Evolutionary conservation across 495 filamentous ascomycete genomes (phyloP), one percentile per base, ranked within the genome.

Genomic region (Tuber melanosporum): DNA sequence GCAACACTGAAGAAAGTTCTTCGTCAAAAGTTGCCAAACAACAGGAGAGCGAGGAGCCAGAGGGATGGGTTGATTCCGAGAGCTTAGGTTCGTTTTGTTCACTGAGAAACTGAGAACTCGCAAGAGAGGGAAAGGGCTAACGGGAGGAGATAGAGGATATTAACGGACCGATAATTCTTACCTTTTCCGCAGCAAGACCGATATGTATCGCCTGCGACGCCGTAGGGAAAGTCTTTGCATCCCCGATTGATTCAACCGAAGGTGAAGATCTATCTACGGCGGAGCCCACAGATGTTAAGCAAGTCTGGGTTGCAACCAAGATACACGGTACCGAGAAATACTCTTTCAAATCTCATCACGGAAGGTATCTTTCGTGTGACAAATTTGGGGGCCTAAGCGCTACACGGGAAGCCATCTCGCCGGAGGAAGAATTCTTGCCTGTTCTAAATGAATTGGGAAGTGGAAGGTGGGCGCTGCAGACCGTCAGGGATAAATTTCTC

Each of bases 251-350:
- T 86, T 96, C 97, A 82, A 90, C 97, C 39, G 85, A 95, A 69
- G 93, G 95, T 74, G 90, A 87, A 36, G 91, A 95, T 85, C 89
- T 92, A 7, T 76, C 86, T 22, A 96, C 90, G 6, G 93, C 95
- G 46, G 95, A 98, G 85, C 95, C 95, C 71, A 94, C 97, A 81
- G 93, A 97, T 84, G 93, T 98, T 36, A 87, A 94, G 77, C 94
- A 98, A 85, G 95, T 99, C 32, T 98, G 94, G 94, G 88, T 98
- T 74, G 94, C 93, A 73, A 97, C 92, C 78, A 87, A 87, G 76
- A 91, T 97, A 26, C 91, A 92, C 7, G 95, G 95, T 6, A 84
- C 86, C 44, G 79, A 78, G 22, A 86, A 85, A 41, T 90, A 91
- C 80, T 92, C 91, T 75, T 93, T 99, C 83, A 97, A 97, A 85